A percentile compares a stretch with the other conserved stretches of the same genome.
Evolutionary conservation across 2,329 filamentous ascomycete genomes (phyloP).

Genomic region (Alternaria panax): DNA sequence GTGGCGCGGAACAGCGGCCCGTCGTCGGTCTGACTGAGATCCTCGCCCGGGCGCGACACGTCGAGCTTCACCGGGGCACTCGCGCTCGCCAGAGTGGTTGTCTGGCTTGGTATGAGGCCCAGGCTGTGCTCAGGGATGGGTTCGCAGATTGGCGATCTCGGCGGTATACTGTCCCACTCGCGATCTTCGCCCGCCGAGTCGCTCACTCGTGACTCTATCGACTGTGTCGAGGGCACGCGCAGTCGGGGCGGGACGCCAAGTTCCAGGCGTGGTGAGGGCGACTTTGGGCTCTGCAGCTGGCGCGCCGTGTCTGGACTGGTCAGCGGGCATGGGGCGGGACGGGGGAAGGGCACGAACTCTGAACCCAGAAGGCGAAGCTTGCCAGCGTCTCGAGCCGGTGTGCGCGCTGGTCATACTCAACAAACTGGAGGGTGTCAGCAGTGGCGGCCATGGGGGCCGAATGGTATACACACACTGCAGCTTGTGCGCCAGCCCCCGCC

Average conservation of each 20-base stretch:
- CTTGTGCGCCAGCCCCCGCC: slow-evolving; percentile 94
- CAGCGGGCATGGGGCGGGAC: slow-evolving; percentile 10
- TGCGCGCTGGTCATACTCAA: slow-evolving; percentile 94
- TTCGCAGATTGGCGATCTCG: slow-evolving; percentile 57
- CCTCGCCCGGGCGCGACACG: slow-evolving; percentile 85
- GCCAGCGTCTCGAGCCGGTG: slow-evolving; percentile 88
- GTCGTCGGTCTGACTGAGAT: slow-evolving; percentile 82
- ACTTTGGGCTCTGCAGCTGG: slow-evolving; percentile 50
- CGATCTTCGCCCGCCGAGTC: slow-evolving; percentile 65
- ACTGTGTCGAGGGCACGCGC: slow-evolving; percentile 85
- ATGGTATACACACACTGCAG: slow-evolving; percentile 72
- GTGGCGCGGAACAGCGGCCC: slow-evolving; percentile 95
- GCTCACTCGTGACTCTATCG: slow-evolving; percentile 82
- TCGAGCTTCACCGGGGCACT: slow-evolving; percentile 74
- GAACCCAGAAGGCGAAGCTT: slow-evolving; percentile 94
- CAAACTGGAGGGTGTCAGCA: slow-evolving; percentile 68
- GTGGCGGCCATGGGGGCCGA: neutral
- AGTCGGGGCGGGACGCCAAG: slow-evolving; percentile 76
- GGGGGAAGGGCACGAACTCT: slow-evolving; percentile 63
- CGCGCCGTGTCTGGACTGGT: slow-evolving; percentile 45
- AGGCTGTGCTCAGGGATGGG: slow-evolving; percentile 58
- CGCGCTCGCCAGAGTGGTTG: slow-evolving; percentile 48
- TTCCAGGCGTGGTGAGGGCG: slow-evolving; percentile 74
- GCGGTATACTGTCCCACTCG: slow-evolving; percentile 52
- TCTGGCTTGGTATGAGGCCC: slow-evolving; percentile 52